phyloP scores from a whole-genome alignment of 2,329 filamentous ascomycete species.

The Aspergillus floridensis region DNA sequence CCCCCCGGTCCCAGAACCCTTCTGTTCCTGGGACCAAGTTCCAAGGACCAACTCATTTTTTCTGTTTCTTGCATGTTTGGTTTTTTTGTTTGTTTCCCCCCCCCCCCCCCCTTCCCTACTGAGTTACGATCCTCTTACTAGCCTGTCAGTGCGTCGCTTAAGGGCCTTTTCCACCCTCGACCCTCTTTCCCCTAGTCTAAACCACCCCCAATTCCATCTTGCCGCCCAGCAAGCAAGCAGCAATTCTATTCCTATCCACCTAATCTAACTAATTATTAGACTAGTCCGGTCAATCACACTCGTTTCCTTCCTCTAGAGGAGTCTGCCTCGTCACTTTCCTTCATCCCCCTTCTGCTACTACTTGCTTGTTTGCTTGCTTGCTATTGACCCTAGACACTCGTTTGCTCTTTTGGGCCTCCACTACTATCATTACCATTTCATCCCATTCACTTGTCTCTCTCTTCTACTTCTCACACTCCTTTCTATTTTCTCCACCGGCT shows the following conservation, averaged over 20 bases:
- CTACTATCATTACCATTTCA: not conserved
- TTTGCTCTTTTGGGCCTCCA: constrained; percentile 10
- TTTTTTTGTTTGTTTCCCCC: not conserved
- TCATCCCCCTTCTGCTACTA: constrained; percentile 12
- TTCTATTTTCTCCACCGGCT: not conserved
- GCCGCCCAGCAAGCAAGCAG: not conserved
- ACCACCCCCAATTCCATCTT: not conserved
- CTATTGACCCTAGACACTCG: constrained; percentile 12
- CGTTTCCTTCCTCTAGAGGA: not conserved
- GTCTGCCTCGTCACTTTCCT: not conserved
- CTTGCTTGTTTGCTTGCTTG: no score
- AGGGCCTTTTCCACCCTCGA: constrained; percentile 11
- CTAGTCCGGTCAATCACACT: not conserved
- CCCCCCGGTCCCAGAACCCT: no score
- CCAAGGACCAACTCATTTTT: no score
- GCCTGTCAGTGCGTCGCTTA: constrained; percentile 10
- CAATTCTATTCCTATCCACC: not conserved
- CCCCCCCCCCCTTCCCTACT: no score
- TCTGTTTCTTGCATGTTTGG: no score
- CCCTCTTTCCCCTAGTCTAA: constrained; percentile 8
- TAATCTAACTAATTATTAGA: not conserved
- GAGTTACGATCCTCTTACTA: not conserved
- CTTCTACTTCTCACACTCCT: constrained; percentile 4
- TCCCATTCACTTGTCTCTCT: constrained; percentile 2
- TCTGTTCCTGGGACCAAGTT: no score